Base-by-base conservation (phyloP, 129 eudicot species). In the Glebionis coronaria region DNA sequence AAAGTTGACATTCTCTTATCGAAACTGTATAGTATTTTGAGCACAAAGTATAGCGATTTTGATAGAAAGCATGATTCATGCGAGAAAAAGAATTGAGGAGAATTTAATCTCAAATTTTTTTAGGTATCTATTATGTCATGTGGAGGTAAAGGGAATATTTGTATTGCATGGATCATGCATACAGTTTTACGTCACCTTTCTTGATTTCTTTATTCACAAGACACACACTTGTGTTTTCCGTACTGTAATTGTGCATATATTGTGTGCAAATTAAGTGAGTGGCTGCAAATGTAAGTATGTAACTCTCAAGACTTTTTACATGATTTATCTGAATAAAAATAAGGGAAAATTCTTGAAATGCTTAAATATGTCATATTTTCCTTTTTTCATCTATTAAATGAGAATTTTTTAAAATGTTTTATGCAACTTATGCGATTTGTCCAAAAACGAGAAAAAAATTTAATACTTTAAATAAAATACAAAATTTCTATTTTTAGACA, bases 161-260 rank as follows among this genome's bases (percentile, higher is more conserved):
- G 58, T 47, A 80, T 15, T 79, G 83, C 83, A 69, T 74, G 80
- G 83, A 54, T 68, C 80, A 74, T 79, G 83, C 83, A 69, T 56
- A 71, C 40, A 68, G 54, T 69, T 70, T 56, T 55, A 69, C 53
- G 63, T 74, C 83, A 74, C 58, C 44, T 68, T 75, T 61, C 56
- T 51, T 20, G 28, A 60, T 75, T 68, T 60, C 64, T 75, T 75
- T 52, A 68, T 42, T 68, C 47, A 21, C 69, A 68, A 60, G 63
- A 51, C 74, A 75, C 46, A 68, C 74, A 68, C 49, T 59, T 67
- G 56, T 63, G 56, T 8, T 12, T 28, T 58, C 12, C 50, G n/a
- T 56, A 59, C 49, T 49, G 12, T 51, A 49, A 47, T 58, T 49
- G 38, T 11, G 14, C 40, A 35, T 35, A n/a, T n/a, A n/a, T n/a